A percentile compares a stretch with the other conserved stretches of the same genome.
phyloP scores from a whole-genome alignment of 2,329 filamentous ascomycete species.

The Thermothelomyces thermophilus region DNA sequence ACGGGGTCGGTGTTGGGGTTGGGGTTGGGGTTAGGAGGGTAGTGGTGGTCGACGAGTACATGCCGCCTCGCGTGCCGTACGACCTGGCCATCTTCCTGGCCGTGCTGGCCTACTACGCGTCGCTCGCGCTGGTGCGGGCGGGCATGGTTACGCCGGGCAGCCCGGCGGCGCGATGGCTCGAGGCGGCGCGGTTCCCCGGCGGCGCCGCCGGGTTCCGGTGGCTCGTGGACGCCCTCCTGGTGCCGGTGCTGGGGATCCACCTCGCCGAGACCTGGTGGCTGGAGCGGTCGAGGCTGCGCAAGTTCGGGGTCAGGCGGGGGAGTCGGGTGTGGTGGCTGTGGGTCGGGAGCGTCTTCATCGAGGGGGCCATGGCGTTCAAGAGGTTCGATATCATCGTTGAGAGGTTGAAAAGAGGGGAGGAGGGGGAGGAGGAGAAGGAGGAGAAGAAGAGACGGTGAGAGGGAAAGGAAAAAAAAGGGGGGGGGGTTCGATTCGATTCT shows the following conservation, averaged over 20 bases:
- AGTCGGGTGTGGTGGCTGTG: conserved; percentile 49
- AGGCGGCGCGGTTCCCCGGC: conserved; percentile 44
- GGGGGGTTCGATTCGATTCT: no score
- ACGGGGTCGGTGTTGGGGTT: no score
- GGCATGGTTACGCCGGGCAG: conserved; percentile 49
- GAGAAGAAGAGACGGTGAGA: neutral
- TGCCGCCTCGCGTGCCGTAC: conserved; percentile 33
- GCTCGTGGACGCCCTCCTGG: conserved; percentile 53
- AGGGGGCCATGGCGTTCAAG: conserved; percentile 45
- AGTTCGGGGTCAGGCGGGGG: conserved; percentile 41
- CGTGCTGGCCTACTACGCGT: conserved; percentile 48
- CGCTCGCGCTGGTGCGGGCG: conserved; percentile 39
- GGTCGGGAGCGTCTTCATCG: conserved; percentile 46
- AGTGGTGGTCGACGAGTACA: conserved; percentile 37
- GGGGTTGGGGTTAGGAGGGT: conserved; percentile 34
- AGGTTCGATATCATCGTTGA: conserved; percentile 46
- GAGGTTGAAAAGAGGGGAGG: conserved; percentile 31
- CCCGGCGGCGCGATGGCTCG: conserved; percentile 42
- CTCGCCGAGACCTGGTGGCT: conserved; percentile 52
- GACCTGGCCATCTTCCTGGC: conserved; percentile 49
- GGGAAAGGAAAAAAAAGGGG: neutral
- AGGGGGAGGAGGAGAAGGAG: conserved; percentile 4
- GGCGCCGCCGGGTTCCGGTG: conserved; percentile 53
- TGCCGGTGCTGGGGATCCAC: conserved; percentile 59
- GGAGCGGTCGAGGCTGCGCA: conserved; percentile 40